Evolutionary conservation across 805 yeast species (phyloP), one percentile per base, ranked within the genome.

Genomic region (Dipodascus geniculatus): DNA sequence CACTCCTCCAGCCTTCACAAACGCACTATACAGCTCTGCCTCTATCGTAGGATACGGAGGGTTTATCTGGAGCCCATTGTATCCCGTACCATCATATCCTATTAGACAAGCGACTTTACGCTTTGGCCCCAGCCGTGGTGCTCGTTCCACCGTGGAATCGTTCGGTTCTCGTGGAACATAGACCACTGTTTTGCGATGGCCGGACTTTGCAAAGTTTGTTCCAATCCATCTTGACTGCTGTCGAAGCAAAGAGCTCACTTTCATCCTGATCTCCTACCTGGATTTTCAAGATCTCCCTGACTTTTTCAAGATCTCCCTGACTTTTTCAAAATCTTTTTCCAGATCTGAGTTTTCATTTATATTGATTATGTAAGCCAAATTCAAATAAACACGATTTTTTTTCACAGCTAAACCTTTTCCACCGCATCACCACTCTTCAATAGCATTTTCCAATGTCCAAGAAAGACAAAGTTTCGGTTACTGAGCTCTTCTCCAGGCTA

Each of bases 31-130:
- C 3, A 90, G 65, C 51, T 87, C 96, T 14, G 89, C 91, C 69
- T 90, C 98, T 58, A 90, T 90, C 20, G 98, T 90, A 65, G 81
- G 81, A 44, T 80, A 80, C 19, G 90, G 95, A 1, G 96, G 95
- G 65, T 89, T 89, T 57, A 84, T 71, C 69, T 90, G 98, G 95
- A 90, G 87, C 4, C 98, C 98, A 67, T 87, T 93, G 70, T 90
- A 90, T 0, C 97, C 97, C 0, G 96, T 83, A 48, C 98, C 98
- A 67, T 96, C 90, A 71, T 90, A 90, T 2, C 98, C 97, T 58
- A 90, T 75, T 81, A 87, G 75, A 62, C 85, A 81, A 0, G 96
- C 96, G 20, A 88, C 96, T 65, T 90, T 90, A 62, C 81, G 78
- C 75, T 90, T 90, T 20, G 63, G 87, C 76, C 63, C 44, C 19